Evolutionary conservation across 176 grass and related monocot species (phyloP), one percentile per base, ranked within the genome.

Genomic region (Rhynchospora breviuscula): DNA sequence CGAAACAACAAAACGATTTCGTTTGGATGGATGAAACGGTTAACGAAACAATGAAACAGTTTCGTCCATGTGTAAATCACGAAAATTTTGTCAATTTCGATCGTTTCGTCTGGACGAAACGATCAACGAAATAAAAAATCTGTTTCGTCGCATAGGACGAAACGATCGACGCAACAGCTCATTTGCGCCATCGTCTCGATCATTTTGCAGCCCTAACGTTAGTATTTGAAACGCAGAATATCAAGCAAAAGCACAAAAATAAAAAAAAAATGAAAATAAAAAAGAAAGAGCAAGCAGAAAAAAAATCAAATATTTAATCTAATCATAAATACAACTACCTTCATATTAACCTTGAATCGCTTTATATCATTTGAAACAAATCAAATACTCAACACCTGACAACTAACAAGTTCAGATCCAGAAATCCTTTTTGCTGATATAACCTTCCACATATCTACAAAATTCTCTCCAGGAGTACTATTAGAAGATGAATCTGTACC

Each of bases 341-440:
- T 49, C 45, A 17, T 54, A 76, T 23, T 76, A 54, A 15, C 11
- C 5, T 74, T 74, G 79, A 85, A 48, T 10, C 22, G 57, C 10
- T 67, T 65, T 22, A 80, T 23, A n/a, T 33, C 22, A 43, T 67
- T 86, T 49, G 8, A 79, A 44, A n/a, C 10, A 83, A 79, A 44
- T 91, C 67, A 94, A 51, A 94, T 83, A 84, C 49, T 86, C 63
- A 97, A 83, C 9, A 89, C 87, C 88, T 92, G 88, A 51, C 90
- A 97, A 73, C 90, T 87, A 79, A 94, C 78, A 80, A 97, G 87
- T 89, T 97, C 91, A 23, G 88, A 86, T 54, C 53, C 86, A 51
- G 60, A 65, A 88, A 90, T 86, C 72, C 78, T 87, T 26, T 90
- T 94, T 0, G 84, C 79, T 3, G 86, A 88, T 43, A 92, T 46